Base-by-base conservation (phyloP, 2,329 filamentous ascomycete genomes). In the Claviceps monticola region DNA sequence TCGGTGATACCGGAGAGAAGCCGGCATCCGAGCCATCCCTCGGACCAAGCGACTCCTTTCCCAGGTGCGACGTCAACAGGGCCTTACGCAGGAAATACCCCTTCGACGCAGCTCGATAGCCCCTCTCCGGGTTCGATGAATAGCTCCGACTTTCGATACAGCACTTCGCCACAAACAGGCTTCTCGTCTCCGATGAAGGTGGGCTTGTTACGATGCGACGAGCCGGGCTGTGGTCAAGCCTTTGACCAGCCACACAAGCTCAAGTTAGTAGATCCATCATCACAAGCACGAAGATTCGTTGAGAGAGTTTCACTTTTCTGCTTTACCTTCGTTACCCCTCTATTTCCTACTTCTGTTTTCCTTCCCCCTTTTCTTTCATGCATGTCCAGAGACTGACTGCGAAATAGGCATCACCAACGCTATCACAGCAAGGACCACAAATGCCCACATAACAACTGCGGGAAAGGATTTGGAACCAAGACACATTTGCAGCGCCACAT, bases 391-490 rank as follows among this genome's bases (percentile, higher is more conserved):
- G 7, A 44, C 53, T 58, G 23, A 56, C 34, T 38, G 13, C 29
- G 5, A 9, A 29, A n/a, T 29, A 78, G 74, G 56, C 78, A 82
- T 53, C 78, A 82, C 59, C 77, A 76, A 56, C 71, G 78, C 17
- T 82, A 82, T 55, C 78, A 82, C 56, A 75, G 76, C 51, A 75
- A 77, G 55, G 75, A 76, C 46, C 78, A 82, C 60, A 76, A 79
- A 50, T 77, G 77, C 52, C 69, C 70, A 3, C 77, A 78, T 52
- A 60, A 67, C 0, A 68, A 66, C 21, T 82, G 78, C 57, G 72
- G 70, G 50, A 79, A 75, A 60, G 71, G 71, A 21, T 82, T 82
- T 53, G 78, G 78, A 50, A 82, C 78, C 19, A 79, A 79, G 60
- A 81, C 78, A 4, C 78, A 81, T 60, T 67, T 82, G 46, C 75